These are phyloP conservation scores for Basipetospora chlamydospora DNA, from an alignment of 2,329 filamentous ascomycete genomes.

Conservation along the genomic window DNA sequence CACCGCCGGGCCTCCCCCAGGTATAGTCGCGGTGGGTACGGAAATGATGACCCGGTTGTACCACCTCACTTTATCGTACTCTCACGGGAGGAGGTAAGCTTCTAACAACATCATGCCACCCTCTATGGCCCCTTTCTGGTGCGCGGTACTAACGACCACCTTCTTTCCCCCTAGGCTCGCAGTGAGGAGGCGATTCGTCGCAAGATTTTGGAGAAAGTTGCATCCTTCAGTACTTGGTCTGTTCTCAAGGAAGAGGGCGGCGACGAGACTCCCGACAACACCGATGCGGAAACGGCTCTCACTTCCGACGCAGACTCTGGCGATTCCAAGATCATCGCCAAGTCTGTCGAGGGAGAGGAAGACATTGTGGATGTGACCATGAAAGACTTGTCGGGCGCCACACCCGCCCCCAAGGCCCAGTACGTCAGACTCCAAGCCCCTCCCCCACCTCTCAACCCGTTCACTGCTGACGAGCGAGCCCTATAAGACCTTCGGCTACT, in stretches of 20 bases:
- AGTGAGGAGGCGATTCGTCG: slow-evolving; percentile 58
- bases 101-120: too few relatives aligned
- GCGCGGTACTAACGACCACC: too few relatives aligned
- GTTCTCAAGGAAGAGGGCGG: slow-evolving; percentile 40
- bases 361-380: slow-evolving; percentile 84
- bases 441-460: slow-evolving; percentile 8
- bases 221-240: slow-evolving; percentile 59
- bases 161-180: slow-evolving; percentile 21
- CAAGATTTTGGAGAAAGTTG: slow-evolving; percentile 65
- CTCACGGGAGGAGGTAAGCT: slow-evolving; percentile 52
- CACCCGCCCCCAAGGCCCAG: slow-evolving; percentile 9
- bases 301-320: slow-evolving; percentile 52
- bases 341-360: slow-evolving; percentile 77
- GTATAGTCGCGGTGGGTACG: slow-evolving; percentile 13
- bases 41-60: slow-evolving; percentile 15
- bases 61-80: slow-evolving; percentile 62
- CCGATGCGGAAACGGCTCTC: slow-evolving; percentile 55
- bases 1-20: slow-evolving; percentile 33
- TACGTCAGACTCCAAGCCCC: slow-evolving; percentile 1
- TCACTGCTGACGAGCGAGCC: background rate
- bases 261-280: slow-evolving; percentile 30
- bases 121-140: too few relatives aligned
- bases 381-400: slow-evolving; percentile 39
- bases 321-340: slow-evolving; percentile 57
- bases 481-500: background rate